Percentiles rank a stretch among this genome's conserved stretches.
phyloP scores from a whole-genome alignment of 208 protist genomes.

The Herpetomonas tarakana region DNA sequence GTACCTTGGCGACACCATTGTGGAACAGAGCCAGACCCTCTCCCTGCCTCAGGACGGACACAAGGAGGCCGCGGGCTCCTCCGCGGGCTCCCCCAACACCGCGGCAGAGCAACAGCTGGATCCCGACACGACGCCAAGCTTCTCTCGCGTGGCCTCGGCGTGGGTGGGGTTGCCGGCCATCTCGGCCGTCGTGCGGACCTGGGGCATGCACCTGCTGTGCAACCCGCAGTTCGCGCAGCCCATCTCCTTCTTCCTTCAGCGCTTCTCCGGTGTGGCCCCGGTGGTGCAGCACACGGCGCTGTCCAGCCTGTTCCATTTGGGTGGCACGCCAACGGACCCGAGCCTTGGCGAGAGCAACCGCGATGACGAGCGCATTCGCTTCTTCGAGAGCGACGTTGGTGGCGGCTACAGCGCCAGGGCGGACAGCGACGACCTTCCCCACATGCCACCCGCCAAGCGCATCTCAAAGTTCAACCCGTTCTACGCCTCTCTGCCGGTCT shows the following conservation, averaged over 20 bases:
- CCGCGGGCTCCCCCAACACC: background rate
- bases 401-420: background rate
- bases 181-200: conserved; percentile 42
- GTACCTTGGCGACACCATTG: conserved; percentile 23
- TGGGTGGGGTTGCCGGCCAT: conserved; percentile 61
- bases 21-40: conserved; percentile 21
- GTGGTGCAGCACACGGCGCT: conserved; percentile 40
- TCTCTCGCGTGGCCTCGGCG: conserved; percentile 53
- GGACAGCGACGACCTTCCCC: conserved; percentile 7
- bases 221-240: conserved; percentile 63
- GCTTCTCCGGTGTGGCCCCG: conserved; percentile 56
- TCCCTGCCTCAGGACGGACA: conserved; percentile 2
- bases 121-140: conserved; percentile 11
- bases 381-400: conserved; percentile 17
- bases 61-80: background rate
- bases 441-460: conserved; percentile 6
- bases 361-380: conserved; percentile 13
- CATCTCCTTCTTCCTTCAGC: conserved; percentile 62
- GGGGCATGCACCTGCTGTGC: conserved; percentile 63
- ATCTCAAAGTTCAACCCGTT: conserved; percentile 33
- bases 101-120: background rate
- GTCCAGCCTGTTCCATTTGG: conserved; percentile 15
- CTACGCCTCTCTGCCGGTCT: conserved; percentile 22
- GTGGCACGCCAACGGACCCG: conserved; percentile 18
- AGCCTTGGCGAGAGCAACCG: conserved; percentile 3